phyloP scores from a whole-genome alignment of 2,329 filamentous ascomycete species.

The Sordariomycetes sp. region DNA sequence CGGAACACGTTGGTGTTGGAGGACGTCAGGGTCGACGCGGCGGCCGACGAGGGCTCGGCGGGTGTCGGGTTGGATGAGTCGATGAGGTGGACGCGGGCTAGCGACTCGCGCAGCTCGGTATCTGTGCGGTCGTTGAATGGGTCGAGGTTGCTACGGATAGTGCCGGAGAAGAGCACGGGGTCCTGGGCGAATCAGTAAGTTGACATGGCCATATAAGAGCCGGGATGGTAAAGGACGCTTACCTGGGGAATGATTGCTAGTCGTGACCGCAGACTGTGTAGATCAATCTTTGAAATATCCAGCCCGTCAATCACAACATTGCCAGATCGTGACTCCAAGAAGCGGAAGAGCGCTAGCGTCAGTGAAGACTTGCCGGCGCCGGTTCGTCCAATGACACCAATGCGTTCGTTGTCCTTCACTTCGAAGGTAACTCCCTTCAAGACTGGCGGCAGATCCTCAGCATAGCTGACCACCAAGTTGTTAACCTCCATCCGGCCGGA shows the following conservation, averaged over 20 bases:
- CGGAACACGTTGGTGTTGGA: constrained; percentile 59
- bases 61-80: constrained; percentile 29
- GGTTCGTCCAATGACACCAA: constrained; percentile 72
- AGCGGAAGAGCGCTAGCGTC: constrained; percentile 68
- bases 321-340: constrained; percentile 60
- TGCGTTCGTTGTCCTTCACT: constrained; percentile 56
- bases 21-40: constrained; percentile 18
- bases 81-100: constrained; percentile 62
- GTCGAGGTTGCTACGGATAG: constrained; percentile 67
- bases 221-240: constrained; percentile 4
- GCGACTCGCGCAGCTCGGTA: constrained; percentile 57
- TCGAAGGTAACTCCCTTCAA: constrained; percentile 60
- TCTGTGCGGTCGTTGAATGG: constrained; percentile 65
- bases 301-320: constrained; percentile 62
- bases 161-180: constrained; percentile 73
- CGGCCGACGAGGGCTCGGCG: constrained; percentile 22
- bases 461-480: constrained; percentile 64
- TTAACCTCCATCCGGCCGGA: constrained; percentile 66
- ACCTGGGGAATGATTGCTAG: constrained; percentile 69
- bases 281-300: constrained; percentile 62
- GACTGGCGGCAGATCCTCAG: constrained; percentile 60
- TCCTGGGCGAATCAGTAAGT: constrained; percentile 35
- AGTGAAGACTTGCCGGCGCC: constrained; percentile 71
- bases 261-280: constrained; percentile 62
- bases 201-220: not conserved